Evolutionary conservation across 2,329 filamentous ascomycete genomes (phyloP).

Genomic region (Penicillium sp.): DNA sequence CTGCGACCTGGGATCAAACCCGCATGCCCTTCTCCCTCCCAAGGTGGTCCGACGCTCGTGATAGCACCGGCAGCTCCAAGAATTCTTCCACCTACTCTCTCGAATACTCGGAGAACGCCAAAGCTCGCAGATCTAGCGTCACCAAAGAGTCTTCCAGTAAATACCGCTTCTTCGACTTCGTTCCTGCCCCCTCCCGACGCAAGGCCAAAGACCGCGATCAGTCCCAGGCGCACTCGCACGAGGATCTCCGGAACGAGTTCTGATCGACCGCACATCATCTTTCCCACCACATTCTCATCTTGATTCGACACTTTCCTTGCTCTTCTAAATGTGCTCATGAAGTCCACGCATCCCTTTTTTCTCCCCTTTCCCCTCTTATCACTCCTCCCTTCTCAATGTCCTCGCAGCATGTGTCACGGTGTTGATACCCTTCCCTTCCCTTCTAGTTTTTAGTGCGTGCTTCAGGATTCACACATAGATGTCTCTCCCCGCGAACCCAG

Average conservation of each 20-base stretch:
- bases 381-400: conserved; percentile 9
- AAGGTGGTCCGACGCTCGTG: conserved; percentile 38
- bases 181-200: conserved; percentile 38
- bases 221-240: conserved; percentile 30
- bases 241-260: conserved; percentile 32
- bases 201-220: conserved; percentile 41
- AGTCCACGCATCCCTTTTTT: conserved; percentile 26
- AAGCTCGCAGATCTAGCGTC: conserved; percentile 36
- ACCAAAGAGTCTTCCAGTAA: conserved; percentile 39
- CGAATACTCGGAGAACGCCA: conserved; percentile 37
- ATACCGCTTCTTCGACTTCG: conserved; percentile 44
- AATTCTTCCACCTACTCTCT: conserved; percentile 46
- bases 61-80: conserved; percentile 43
- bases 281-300: conserved; percentile 12
- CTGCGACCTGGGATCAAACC: conserved; percentile 40
- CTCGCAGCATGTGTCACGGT: conserved; percentile 39
- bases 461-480: conserved; percentile 3
- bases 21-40: conserved; percentile 40
- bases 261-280: conserved; percentile 14
- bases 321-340: conserved; percentile 32
- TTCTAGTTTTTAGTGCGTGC: conserved; percentile 27
- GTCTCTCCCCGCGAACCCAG: background rate
- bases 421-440: conserved; percentile 39
- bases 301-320: conserved; percentile 8
- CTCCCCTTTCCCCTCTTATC: conserved; percentile 6